phyloP scores from a whole-genome alignment of 176 grass and related monocot genomes.

The Puya raimondii region DNA sequence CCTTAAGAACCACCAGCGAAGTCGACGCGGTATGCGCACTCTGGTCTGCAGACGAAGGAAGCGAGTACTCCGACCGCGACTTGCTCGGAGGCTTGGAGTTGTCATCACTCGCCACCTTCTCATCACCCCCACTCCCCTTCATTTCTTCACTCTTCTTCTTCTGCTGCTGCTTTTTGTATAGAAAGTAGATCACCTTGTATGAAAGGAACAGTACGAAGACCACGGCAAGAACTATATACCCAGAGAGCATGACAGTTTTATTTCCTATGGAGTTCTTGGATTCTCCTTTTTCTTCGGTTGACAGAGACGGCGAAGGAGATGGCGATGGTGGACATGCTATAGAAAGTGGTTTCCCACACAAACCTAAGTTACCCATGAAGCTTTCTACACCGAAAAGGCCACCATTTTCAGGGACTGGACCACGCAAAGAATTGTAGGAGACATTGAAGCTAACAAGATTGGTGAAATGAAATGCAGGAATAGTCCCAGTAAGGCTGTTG shows the following conservation, averaged over 20 bases:
- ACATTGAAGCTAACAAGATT: neutral
- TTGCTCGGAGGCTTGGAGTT: slow-evolving; percentile 13
- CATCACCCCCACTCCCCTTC: neutral
- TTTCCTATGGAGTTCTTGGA: neutral
- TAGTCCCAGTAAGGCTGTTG: slow-evolving; percentile 33
- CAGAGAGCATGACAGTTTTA: slow-evolving; percentile 26
- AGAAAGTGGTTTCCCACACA: slow-evolving; percentile 21
- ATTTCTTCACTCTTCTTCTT: slow-evolving; percentile 22
- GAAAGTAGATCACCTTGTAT: slow-evolving; percentile 20
- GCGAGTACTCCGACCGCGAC: slow-evolving; percentile 17
- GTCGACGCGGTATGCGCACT: slow-evolving; percentile 11
- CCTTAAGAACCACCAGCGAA: slow-evolving; percentile 22
- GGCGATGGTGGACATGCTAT: neutral
- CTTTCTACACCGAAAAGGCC: neutral
- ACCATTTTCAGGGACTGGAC: slow-evolving; percentile 12
- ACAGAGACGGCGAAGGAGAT: neutral
- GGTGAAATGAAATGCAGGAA: slow-evolving; percentile 33
- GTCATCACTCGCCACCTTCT: neutral
- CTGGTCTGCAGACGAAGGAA: slow-evolving; percentile 17
- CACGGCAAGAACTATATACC: slow-evolving; percentile 34
- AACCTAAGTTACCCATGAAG: slow-evolving; percentile 26
- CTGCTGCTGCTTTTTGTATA: neutral
- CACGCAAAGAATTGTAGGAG: slow-evolving; percentile 40
- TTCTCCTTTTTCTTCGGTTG: neutral
- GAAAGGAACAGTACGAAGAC: slow-evolving; percentile 23